These are phyloP conservation scores for Cordia subcordata DNA, from an alignment of 257 asterid species.

Conservation along the genomic window DNA sequence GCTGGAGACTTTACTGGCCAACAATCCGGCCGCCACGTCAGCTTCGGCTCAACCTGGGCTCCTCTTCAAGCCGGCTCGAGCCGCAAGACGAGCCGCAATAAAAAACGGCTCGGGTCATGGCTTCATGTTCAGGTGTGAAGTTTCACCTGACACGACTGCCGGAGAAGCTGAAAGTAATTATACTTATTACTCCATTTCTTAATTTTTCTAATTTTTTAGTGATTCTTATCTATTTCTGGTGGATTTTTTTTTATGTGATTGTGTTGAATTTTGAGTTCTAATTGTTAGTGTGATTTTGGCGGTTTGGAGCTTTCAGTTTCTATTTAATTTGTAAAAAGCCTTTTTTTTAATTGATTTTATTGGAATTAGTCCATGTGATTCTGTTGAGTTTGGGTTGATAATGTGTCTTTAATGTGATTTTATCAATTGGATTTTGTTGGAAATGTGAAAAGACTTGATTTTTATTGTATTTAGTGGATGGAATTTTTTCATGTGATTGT, in stretches of 20 bases:
- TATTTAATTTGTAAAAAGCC: neutral
- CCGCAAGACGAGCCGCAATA: too few relatives aligned
- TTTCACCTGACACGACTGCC: slow-evolving; percentile 33
- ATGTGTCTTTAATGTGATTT: too few relatives aligned
- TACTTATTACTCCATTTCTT: neutral
- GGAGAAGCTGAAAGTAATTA: slow-evolving; percentile 55
- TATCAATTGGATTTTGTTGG: too few relatives aligned
- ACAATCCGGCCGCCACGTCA: slow-evolving; percentile 45
- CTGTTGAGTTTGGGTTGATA: too few relatives aligned
- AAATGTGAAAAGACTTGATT: too few relatives aligned
- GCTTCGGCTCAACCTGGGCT: slow-evolving; percentile 30
- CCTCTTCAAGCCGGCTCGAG: slow-evolving; percentile 35
- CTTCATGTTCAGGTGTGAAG: slow-evolving; percentile 44
- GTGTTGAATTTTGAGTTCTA: too few relatives aligned
- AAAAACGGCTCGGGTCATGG: slow-evolving; percentile 8
- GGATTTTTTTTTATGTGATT: neutral
- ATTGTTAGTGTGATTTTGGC: neutral
- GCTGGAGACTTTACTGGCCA: slow-evolving; percentile 58
- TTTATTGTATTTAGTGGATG: too few relatives aligned
- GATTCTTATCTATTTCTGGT: neutral
- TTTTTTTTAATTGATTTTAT: too few relatives aligned
- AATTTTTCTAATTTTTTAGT: neutral
- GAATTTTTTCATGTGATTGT: too few relatives aligned
- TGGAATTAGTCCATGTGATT: too few relatives aligned
- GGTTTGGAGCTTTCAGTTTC: too few relatives aligned